Evolutionary conservation across 345 rosid genomes (phyloP), one percentile per base, ranked within the genome.

Genomic region (Camelina laxa): DNA sequence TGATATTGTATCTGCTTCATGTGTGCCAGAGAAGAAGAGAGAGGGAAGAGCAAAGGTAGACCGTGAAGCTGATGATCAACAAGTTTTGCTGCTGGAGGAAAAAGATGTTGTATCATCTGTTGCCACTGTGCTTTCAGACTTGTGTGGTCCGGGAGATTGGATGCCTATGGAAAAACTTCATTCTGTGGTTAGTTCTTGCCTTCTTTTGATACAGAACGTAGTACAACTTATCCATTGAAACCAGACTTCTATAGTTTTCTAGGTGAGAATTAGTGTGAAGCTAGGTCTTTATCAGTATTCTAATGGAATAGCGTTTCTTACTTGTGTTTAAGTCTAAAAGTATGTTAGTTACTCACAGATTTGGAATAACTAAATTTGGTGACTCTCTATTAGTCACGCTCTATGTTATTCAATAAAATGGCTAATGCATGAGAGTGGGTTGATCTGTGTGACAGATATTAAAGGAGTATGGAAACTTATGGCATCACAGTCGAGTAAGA

Each of bases 141-240:
- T 90, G 51, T 95, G 99, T 82, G 99, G 99, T 47, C 99, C 99
- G 13, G 97, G 99, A 65, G 97, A 95, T 42, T 95, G 99, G 99
- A 95, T 95, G 98, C 87, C 99, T 9, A 92, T 95, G 99, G 96
- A 90, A 79, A 90, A 84, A 81, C 98, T 95, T 62, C 96, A 95
- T 69, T 56, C 87, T 9, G 87, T 88, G 99, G 99, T 95, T 79
- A 79, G 84, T 75, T 48, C 10, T 51, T 54, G 47, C 45, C 20
- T 17, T 48, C 3, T 67, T 60, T 16, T 50, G 3, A 19, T 48
- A 54, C 44, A 50, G 38, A 7, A 50, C 47, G 2, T 66, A 31
- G 53, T 50, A 24, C 9, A 54, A 41, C 13, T 45, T 21, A 12
- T 63, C 70, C n/a, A 4, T 8, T 12, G 33, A 58, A 57, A 39